phyloP scores from a whole-genome alignment of 2,329 filamentous ascomycete species.

The Beauveria sp. region DNA sequence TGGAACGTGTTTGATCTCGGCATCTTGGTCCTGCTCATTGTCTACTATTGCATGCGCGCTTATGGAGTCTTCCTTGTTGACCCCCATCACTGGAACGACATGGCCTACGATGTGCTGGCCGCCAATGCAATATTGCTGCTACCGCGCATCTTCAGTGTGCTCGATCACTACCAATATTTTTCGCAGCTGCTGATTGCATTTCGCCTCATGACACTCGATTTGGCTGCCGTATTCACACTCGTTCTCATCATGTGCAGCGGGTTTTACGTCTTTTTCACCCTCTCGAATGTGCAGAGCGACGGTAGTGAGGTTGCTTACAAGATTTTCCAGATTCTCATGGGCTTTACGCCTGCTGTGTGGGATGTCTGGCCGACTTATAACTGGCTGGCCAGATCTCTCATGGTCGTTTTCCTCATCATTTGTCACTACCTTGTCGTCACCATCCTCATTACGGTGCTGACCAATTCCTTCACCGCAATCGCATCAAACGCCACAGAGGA shows the following conservation, averaged over 20 bases:
- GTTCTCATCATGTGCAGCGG: conserved; percentile 86
- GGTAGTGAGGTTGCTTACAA: conserved; percentile 75
- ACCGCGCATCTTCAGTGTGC: conserved; percentile 82
- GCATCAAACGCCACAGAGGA: conserved; percentile 90
- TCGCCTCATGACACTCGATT: conserved; percentile 84
- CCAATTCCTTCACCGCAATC: conserved; percentile 93
- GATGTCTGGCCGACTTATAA: conserved; percentile 79
- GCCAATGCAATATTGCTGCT: conserved; percentile 85
- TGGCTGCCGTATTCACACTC: conserved; percentile 75
- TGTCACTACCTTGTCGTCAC: conserved; percentile 94
- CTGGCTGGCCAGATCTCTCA: conserved; percentile 63
- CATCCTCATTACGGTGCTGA: conserved; percentile 90
- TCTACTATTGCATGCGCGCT: conserved; percentile 83
- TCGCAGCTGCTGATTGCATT: conserved; percentile 92
- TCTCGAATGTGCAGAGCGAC: conserved; percentile 66
- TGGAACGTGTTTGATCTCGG: conserved; percentile 96
- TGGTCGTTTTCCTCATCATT: conserved; percentile 82
- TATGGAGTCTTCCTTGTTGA: conserved; percentile 82
- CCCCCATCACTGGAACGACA: conserved; percentile 64
- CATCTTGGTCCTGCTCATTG: conserved; percentile 75
- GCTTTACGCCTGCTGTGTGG: conserved; percentile 93
- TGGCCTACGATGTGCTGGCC: conserved; percentile 90
- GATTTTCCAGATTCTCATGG: conserved; percentile 91
- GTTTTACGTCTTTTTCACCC: conserved; percentile 89
- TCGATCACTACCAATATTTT: conserved; percentile 95